Base-by-base conservation (phyloP, 208 protist genomes). In the Wallacemonas sp. region DNA sequence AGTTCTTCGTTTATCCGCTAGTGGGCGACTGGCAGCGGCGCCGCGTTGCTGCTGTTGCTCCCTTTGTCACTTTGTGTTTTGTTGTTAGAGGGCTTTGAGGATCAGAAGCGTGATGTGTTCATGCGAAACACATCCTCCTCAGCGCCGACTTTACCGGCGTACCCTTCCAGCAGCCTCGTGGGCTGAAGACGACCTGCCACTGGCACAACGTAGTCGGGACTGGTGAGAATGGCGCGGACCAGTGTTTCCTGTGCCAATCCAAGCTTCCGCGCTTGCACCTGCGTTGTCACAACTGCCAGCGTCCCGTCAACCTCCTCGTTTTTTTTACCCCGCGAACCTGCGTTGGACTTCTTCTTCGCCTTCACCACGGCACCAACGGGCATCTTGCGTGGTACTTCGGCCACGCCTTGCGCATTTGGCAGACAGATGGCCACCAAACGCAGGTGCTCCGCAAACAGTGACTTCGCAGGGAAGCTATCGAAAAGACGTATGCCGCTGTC, bases 401-500 rank as follows among this genome's bases (percentile, higher is more conserved):
- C 15, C n/a, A 22, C 63, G n/a, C 59, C n/a, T 73, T 44, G 32
- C 9, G n/a, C 62, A 2, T 21, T 19, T 26, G 17, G 24, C 69
- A 67, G 36, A 30, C 42, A 45, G n/a, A 45, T 26, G 6, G 34
- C 27, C 3, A 78, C 29, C 22, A 55, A 53, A 2, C 62, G 27
- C 10, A 41, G 63, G 33, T 74, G 63, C 34, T 29, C 45, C n/a
- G 26, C 33, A 58, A 76, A 59, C 21, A 19, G 32, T 6, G 50
- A 55, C 8, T 46, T 24, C 12, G 39, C 68, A 15, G 38, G 54
- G 26, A 59, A 63, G n/a, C 37, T 72, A 22, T 34, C n/a, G 37
- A 80, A 76, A 12, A 41, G 50, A 27, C 67, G 67, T 4, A 26
- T 26, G 13, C 46, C 63, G 27, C 34, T 36, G n/a, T 57, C 57